Evolutionary conservation across 2,329 filamentous ascomycete species (phyloP), one percentile per base, ranked within the genome.

Genomic region (Pestalotiopsis sp.): DNA sequence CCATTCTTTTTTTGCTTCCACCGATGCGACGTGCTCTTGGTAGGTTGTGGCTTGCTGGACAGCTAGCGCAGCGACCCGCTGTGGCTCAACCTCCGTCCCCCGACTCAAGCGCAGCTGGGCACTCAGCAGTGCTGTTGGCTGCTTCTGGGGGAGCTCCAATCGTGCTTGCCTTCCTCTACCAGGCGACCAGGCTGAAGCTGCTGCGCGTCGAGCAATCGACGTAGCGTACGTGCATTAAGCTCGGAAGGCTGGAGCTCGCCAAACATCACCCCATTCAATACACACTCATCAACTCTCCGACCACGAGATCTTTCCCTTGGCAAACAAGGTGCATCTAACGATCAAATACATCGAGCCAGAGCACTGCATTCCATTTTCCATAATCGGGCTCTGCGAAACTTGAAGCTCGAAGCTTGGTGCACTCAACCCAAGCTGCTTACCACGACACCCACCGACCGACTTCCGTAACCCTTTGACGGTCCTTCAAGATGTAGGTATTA

Each of bases 401-500:
- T n/a, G 45, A 52, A 52, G 45, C 45, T 52, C 59, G 25, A 45
- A 64, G 61, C 60, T 64, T 40, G 57, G 23, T 63, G 12, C 60
- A 36, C 23, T 25, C 64, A 41, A 41, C 52, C 23, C 52, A 27
- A 58, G 45, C 45, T 49, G 27, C 64, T 56, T 65, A 41, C 23
- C n/a, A 41, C 41, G 52, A 13, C 25, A 66, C 64, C 40, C n/a
- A 57, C 49, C 64, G 20, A 38, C 23, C 27, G 17, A 17, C 49
- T 36, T 20, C 20, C 13, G 23, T 31, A 14, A 38, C 36, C 31
- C 20, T 36, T 23, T 40, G 61, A 64, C 40, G 7, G 13, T 52
- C 7, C 17, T 40, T n/a, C 71, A 71, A 67, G n/a, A 74, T 74
- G 72, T 74, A 40, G 13, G 68, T 49, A 4, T 31, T 41, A 12